Conservation (phyloP, 225 moss, liverwort and hornwort species). For the Marchantia paleacea region DNA sequence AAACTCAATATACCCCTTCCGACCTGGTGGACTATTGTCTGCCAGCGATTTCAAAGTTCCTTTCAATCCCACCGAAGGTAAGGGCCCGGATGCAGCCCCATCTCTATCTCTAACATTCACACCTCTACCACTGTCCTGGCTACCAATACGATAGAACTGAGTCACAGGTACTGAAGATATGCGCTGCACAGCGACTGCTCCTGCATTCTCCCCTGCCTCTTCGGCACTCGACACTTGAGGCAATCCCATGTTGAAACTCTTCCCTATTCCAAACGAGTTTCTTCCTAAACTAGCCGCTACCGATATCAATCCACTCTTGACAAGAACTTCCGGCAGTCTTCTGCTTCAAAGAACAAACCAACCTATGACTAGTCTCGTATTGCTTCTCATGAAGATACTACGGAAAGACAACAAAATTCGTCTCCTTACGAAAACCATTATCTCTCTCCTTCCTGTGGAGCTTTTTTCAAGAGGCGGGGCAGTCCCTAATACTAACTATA, state of each 20-base stretch:
- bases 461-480: not conserved
- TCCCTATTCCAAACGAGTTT: not conserved
- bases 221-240: constrained; percentile 18
- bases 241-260: constrained; percentile 11
- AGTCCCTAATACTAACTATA: not conserved
- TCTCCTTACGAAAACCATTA: not conserved
- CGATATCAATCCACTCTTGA: not conserved
- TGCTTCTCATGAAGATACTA: constrained; percentile 3
- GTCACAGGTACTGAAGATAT: not conserved
- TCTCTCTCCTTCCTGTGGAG: not conserved
- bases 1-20: constrained; percentile 47
- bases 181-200: not conserved
- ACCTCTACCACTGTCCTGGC: not conserved
- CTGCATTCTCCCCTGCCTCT: not conserved
- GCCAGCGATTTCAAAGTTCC: constrained; percentile 9
- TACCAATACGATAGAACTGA: not conserved
- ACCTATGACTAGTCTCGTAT: constrained; percentile 1
- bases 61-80: constrained; percentile 13
- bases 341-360: constrained; percentile 15
- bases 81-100: not conserved
- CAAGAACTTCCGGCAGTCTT: not conserved
- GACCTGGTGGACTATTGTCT: constrained; percentile 14
- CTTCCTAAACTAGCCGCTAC: not conserved
- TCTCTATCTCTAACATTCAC: constrained; percentile 9
- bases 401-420: not conserved